Evolutionary conservation across 1,139 yeast genomes (phyloP), one percentile per base, ranked within the genome.

Genomic region (Meyerozyma smithsonii): DNA sequence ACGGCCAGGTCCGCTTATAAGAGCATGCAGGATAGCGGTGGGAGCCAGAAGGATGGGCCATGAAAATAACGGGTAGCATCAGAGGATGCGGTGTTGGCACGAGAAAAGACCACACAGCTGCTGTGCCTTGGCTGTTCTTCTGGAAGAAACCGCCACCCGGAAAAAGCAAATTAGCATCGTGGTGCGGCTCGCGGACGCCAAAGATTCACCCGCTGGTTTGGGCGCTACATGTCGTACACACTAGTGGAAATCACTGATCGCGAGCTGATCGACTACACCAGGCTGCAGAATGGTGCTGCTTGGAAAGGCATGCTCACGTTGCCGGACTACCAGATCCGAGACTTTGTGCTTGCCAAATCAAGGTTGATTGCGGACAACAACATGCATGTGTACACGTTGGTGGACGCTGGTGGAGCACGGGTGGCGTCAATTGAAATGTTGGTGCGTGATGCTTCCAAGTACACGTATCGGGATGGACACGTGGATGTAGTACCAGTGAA

Each of bases 301-400:
- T 84, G 92, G 92, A 67, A 60, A 36, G 78, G 77, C 14, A 53
- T 56, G 16, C 61, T 79, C 33, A 58, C 74, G 1, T 42, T 49
- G 2, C 70, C 74, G 16, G 73, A 78, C 39, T 81, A 79, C 47
- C 65, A 72, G 15, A 63, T 62, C 11, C 61, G 86, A 51, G 86
- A 81, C 50, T 43, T 49, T 39, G 56, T 66, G 2, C 55, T 78
- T 38, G 71, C 75, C 0, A 55, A 60, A 39, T 55, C 72, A 16
- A 65, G 59, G 36, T n/a, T n/a, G n/a, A n/a, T n/a, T n/a, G 62
- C 73, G 45, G 44, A 55, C 32, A 60, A 61, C 41, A 46, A 55
- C 28, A 48, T 68, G 35, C 41, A 48, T 20, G 70, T 68, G 8
- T 68, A 59, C 39, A 56, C 59, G 44, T 56, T 71, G 39, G 46